Evolutionary conservation across 176 grass and related monocot species (phyloP), one percentile per base, ranked within the genome.

Genomic region (Paspalum vaginatum): DNA sequence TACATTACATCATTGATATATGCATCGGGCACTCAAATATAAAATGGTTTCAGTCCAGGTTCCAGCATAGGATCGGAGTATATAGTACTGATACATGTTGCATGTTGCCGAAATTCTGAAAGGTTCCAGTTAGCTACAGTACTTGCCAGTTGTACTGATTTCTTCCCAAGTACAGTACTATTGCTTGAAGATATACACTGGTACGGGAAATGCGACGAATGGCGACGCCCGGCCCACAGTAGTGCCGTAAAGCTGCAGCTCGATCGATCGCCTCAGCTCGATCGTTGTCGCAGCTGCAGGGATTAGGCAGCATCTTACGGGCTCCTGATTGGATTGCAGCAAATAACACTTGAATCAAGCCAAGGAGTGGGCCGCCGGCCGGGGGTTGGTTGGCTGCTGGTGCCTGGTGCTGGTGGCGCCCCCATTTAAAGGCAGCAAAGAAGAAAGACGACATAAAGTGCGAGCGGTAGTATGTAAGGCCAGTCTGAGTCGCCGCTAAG

Each of bases 401-500:
- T 11, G 40, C 40, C 37, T 6, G 17, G 5, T 43, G 50, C 37
- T 6, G 17, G 5, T 43, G 50, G 42, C 61, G 47, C n/a, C 85
- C 65, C 79, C 78, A 21, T 27, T 81, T 75, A 61, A 81, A 81
- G 71, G 78, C 61, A 75, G 3, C 32, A 32, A 32, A 32, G 32
- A 84, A 81, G 77, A 57, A 48, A 70, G 67, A 70, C 67, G n/a
- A 64, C 41, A 81, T 65, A 81, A 89, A 77, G 83, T 71, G 58
- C 82, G 51, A 55, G 27, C 37, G 56, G 25, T 37, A 63, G 25
- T 37, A 63, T 32, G 58, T 50, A 53, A 84, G 50, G 81, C 52
- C 61, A 20, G 26, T 74, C 43, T 18, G 74, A 79, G 76, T 65
- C 76, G 70, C 14, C 52, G 50, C 20, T 70, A 48, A 85, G 56